phyloP scores from a whole-genome alignment of 192 early-diverging fungal genomes.

The Lobosporangium transversale region DNA sequence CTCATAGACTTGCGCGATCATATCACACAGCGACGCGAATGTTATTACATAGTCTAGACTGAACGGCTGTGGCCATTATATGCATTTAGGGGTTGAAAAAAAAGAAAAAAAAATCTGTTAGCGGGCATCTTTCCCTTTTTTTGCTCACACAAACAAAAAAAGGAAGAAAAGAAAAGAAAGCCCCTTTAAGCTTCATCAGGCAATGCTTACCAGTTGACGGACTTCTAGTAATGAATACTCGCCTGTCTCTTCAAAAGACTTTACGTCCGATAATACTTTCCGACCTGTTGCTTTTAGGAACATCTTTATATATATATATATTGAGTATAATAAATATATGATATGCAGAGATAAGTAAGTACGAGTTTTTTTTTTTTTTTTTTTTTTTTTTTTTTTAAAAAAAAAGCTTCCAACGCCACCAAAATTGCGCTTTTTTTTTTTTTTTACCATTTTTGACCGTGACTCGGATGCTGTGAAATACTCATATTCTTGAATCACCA shows the following conservation, averaged over 20 bases:
- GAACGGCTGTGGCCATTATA: conserved; percentile 48
- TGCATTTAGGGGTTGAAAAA: not conserved
- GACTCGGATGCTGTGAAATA: conserved; percentile 32
- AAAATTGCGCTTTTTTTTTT: no score
- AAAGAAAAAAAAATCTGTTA: not conserved
- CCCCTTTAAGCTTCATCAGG: not conserved
- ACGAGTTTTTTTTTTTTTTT: not conserved
- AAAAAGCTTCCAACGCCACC: no score
- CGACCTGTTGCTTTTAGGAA: conserved; percentile 33
- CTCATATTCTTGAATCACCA: conserved; percentile 36
- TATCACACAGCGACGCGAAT: conserved; percentile 42
- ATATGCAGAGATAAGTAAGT: no score
- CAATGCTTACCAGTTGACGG: conserved; percentile 25
- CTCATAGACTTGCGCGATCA: conserved; percentile 46
- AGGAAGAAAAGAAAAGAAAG: not conserved
- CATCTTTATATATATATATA: no score
- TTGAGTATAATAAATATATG: no score
- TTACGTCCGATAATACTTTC: conserved; percentile 10
- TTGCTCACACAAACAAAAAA: not conserved
- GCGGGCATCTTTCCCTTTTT: no score
- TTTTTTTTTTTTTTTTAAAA: no score
- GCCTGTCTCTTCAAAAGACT: conserved; percentile 34
- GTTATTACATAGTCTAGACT: conserved; percentile 38
- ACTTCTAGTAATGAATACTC: conserved; percentile 49
- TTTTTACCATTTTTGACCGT: conserved; percentile 33